Evolutionary conservation across 2,329 filamentous ascomycete species (phyloP).

Genomic region (Epichloe sylvatica): DNA sequence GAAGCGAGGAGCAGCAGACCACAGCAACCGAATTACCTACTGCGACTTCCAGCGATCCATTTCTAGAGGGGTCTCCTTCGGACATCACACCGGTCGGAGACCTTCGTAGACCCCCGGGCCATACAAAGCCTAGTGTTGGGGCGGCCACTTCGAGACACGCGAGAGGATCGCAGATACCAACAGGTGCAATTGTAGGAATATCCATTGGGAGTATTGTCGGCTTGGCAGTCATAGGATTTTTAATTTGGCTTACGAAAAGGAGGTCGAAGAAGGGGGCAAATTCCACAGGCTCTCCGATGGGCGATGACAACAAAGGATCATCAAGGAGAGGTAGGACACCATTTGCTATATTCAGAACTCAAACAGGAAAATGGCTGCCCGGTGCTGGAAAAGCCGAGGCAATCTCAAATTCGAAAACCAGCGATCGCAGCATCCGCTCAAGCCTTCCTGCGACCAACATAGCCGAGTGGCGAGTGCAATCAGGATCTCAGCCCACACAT

Average conservation of each 20-base stretch:
- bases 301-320: conserved; percentile 13
- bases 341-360: not conserved
- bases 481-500: not conserved
- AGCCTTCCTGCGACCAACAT: not conserved
- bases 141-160: not conserved
- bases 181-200: conserved; percentile 33
- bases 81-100: not conserved
- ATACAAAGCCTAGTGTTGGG: not conserved
- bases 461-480: not conserved
- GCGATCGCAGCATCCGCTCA: not conserved
- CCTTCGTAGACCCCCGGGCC: not conserved
- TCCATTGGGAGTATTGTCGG: conserved; percentile 34
- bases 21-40: not conserved
- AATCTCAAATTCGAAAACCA: not conserved
- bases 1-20: not conserved
- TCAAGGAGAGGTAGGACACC: conserved; percentile 10
- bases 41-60: not conserved
- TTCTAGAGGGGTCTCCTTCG: not conserved
- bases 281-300: conserved; percentile 9
- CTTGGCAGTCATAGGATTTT: conserved; percentile 28
- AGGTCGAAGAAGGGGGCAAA: conserved; percentile 13
- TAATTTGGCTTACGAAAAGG: conserved; percentile 37
- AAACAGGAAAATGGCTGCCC: not conserved
- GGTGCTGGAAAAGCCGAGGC: conserved; percentile 17
- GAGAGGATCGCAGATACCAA: conserved; percentile 5